Conservation (phyloP, 176 grass and related monocot species). For the Musa itinerans region DNA sequence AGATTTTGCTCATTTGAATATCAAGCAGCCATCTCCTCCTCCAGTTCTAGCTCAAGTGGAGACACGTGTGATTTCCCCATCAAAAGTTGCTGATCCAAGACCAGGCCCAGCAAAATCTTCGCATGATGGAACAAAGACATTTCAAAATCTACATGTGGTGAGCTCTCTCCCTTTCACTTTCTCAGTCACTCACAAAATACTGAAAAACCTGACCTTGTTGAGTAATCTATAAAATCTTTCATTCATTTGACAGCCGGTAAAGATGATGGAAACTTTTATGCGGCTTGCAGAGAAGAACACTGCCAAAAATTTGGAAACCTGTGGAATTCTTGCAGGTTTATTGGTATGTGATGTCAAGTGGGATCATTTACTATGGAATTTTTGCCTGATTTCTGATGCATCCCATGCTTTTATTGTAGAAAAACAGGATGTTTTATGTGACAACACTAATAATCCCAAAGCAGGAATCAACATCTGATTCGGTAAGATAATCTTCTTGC, state of each 20-base stretch:
- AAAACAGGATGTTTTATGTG: slow-evolving; percentile 89
- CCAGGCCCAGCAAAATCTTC: slow-evolving; percentile 46
- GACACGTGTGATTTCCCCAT: slow-evolving; percentile 58
- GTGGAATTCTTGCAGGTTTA: slow-evolving; percentile 94
- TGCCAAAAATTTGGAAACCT: slow-evolving; percentile 88
- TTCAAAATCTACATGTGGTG: slow-evolving; percentile 96
- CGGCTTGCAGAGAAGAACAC: slow-evolving; percentile 91
- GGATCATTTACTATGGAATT: slow-evolving; percentile 4
- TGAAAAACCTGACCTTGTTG: not conserved
- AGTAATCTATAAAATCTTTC: slow-evolving; percentile 20
- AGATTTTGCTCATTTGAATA: slow-evolving; percentile 55
- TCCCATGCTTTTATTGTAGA: slow-evolving; percentile 47
- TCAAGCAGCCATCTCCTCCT: slow-evolving; percentile 84
- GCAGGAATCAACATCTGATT: slow-evolving; percentile 93
- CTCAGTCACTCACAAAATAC: not conserved
- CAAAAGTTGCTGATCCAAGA: slow-evolving; percentile 78
- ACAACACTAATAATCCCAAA: slow-evolving; percentile 95
- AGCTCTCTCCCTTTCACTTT: slow-evolving; percentile 23
- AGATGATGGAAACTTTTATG: slow-evolving; percentile 95
- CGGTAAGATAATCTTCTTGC: slow-evolving; percentile 42
- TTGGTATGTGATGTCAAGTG: slow-evolving; percentile 46
- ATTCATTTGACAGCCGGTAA: slow-evolving; percentile 58
- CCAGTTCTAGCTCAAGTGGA: slow-evolving; percentile 72
- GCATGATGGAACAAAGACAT: slow-evolving; percentile 30
- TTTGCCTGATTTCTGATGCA: slow-evolving; percentile 30